Base-by-base conservation (phyloP, 805 yeast species). In the Suhomyces sp. region DNA sequence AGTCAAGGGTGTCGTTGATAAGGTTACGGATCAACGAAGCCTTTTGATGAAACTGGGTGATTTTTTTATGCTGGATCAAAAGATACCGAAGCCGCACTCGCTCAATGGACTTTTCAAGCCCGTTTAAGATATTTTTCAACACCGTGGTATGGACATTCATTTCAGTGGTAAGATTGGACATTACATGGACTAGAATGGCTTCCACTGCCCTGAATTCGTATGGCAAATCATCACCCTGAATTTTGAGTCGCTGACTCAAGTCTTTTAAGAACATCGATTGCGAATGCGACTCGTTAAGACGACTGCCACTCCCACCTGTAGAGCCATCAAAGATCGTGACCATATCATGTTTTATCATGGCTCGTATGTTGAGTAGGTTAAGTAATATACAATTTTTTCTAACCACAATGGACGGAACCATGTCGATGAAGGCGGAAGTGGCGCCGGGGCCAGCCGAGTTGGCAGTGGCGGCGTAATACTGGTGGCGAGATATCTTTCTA, bases 201-300 rank as follows among this genome's bases (percentile, higher is more conserved):
- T 94, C 99, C 39, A 94, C 65, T 0, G 97, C 99, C 46, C 96
- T 75, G 62, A 92, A 85, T 63, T 94, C 99, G 67, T 91, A 94
- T 0, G 97, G 93, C 17, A 90, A 72, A 2, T 68, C 60, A 13
- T 68, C 68, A 3, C 67, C 63, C 6, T 60, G 64, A 6, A 69
- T 62, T 25, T 67, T 60, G 41, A 82, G 65, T 31, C 76, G 71
- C 15, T 62, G 64, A 3, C 72, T 62, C 57, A 82, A 57, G 44
- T 75, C 80, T 31, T 70, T 66, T 10, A 81, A 62, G 46, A 82
- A 76, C n/a, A 68, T 60, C 10, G 73, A 61, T 44, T 73, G 73
- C 2, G 80, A 70, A 48, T 73, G 75, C 1, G 82, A 71, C 54
- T 73, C 79, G 10, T 79, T 71, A 27, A 77, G 65, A n/a, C 79